These are phyloP conservation scores for Malus asiatica DNA, from an alignment of 306 rosid genomes.

Conservation along the genomic window DNA sequence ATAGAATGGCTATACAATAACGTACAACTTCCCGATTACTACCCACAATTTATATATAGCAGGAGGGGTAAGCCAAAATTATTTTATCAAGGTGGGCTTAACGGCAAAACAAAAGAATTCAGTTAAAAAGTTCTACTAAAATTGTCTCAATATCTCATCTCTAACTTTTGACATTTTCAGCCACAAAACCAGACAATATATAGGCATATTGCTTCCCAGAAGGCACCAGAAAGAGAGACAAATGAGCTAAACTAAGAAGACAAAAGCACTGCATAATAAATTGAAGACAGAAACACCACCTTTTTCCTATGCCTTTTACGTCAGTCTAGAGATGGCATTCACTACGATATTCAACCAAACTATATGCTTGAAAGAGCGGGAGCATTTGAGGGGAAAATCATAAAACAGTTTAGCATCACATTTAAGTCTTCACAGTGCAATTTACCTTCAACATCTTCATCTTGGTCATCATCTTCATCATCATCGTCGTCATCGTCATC, in stretches of 20 bases:
- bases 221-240: neutral
- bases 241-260: neutral
- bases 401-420: neutral
- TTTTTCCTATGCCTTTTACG: neutral
- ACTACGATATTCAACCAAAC: neutral
- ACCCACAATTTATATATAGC: neutral
- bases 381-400: neutral
- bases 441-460: slow-evolving; percentile 64
- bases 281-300: neutral
- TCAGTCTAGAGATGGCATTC: neutral
- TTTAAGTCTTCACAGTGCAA: neutral
- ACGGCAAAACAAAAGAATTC: neutral
- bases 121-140: neutral
- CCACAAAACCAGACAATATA: neutral
- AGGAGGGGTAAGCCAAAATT: neutral
- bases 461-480: slow-evolving; percentile 57
- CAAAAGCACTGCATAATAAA: neutral
- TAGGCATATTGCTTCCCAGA: neutral
- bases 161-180: neutral
- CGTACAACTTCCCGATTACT: neutral
- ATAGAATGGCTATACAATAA: neutral
- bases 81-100: neutral
- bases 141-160: neutral
- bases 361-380: neutral
- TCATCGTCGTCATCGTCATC: slow-evolving; percentile 65